Evolutionary conservation across 2,329 filamentous ascomycete species (phyloP).

Genomic region (Ceratocystis eucalypticola): DNA sequence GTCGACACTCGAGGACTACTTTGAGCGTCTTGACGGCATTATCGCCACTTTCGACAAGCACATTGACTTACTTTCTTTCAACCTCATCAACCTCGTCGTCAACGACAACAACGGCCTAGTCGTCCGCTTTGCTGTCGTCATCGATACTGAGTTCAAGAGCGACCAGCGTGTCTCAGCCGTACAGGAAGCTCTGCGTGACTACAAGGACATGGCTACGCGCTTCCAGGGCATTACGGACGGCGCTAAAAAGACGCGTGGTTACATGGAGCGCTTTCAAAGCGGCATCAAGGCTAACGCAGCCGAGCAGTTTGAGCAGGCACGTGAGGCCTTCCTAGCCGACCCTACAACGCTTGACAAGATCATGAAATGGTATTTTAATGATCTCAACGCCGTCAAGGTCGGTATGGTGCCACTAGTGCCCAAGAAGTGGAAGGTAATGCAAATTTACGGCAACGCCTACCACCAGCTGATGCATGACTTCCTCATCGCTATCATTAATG

Average conservation of each 20-base stretch:
- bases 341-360: constrained; percentile 72
- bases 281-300: constrained; percentile 62
- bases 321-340: constrained; percentile 68
- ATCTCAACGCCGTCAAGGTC: constrained; percentile 84
- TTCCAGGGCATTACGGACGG: constrained; percentile 94
- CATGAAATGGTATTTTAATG: constrained; percentile 95
- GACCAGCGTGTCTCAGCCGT: constrained; percentile 82
- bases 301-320: constrained; percentile 57
- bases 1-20: constrained; percentile 78
- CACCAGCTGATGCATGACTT: constrained; percentile 94
- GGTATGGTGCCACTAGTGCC: constrained; percentile 88
- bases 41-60: constrained; percentile 95
- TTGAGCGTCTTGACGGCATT: constrained; percentile 69
- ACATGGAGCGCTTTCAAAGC: constrained; percentile 89
- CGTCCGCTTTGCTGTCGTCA: constrained; percentile 79
- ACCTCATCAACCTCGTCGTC: constrained; percentile 75
- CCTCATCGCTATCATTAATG: constrained; percentile 67
- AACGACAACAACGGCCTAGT: constrained; percentile 79
- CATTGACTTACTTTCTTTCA: constrained; percentile 75
- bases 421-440: constrained; percentile 90
- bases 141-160: constrained; percentile 92
- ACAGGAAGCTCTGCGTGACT: constrained; percentile 88
- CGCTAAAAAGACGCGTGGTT: constrained; percentile 80
- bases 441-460: constrained; percentile 81
- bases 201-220: constrained; percentile 81